Evolutionary conservation across 805 yeast species (phyloP), one percentile per base, ranked within the genome.

Genomic region (Candida easanensis): DNA sequence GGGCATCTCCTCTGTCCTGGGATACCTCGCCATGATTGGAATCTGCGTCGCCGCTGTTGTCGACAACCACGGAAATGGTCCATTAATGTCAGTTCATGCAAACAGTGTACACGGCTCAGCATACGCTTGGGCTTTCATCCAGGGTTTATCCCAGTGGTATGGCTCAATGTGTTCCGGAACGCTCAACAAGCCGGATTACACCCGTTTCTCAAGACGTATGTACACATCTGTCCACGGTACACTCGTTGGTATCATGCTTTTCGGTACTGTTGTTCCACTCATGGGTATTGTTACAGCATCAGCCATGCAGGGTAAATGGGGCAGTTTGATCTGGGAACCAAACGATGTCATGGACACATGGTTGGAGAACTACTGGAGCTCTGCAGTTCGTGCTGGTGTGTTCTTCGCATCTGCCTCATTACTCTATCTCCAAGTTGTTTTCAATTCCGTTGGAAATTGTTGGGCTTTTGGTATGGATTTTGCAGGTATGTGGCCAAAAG

Each of bases 281-380:
- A 63, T 65, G 45, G 71, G 73, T 13, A 50, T 70, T 49, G 49
- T 68, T n/a, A 52, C 64, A 34, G 69, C 70, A 2, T 61, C 67
- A 15, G 61, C 68, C 7, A 57, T 62, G 34, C 41, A 52, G 27
- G 61, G 55, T 11, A 41, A 58, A 36, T 69, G 68, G 48, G 69
- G 67, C 10, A 44, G 42, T 18, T 58, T 63, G n/a, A 54, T 54
- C 39, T 70, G 72, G 71, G 45, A 54, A 19, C 71, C 73, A 39
- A 58, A 57, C 37, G 57, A 60, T 27, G 62, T 69, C 19, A 53
- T 63, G 38, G 49, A 54, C 37, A 55, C 58, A 49, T 71, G 76
- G 76, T 40, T 73, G 41, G 36, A 48, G 7, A 53, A 59, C 25
- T 50, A 60, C 36, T 68, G 66, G 33, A 44, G 61, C 13, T 49